Percentiles rank a stretch among this genome's conserved stretches.
phyloP scores from a whole-genome alignment of 176 grass and related monocot species.

The Rhynchospora tenuis region DNA sequence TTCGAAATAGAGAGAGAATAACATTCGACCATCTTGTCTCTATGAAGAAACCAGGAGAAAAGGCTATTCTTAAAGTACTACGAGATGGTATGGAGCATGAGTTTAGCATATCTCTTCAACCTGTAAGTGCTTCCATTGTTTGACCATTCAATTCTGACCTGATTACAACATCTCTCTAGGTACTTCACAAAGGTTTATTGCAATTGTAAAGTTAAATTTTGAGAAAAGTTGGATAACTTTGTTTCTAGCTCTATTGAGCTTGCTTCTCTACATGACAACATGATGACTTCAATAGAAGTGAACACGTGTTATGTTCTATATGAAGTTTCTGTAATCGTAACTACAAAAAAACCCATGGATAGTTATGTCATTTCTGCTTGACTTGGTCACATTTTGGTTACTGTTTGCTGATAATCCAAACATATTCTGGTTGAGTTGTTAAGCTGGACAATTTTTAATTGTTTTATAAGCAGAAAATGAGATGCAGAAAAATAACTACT shows the following conservation, averaged over 20 bases:
- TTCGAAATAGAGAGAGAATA: conserved; percentile 98
- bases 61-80: conserved; percentile 58
- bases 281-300: neutral
- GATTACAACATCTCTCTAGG: neutral
- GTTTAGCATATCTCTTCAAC: conserved; percentile 57
- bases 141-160: conserved; percentile 15
- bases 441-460: too few species aligned
- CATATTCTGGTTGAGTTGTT: neutral
- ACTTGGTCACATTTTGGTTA: neutral
- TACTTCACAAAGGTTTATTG: neutral
- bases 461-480: neutral
- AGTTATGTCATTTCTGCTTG: neutral
- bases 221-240: neutral
- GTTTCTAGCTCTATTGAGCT: neutral
- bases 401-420: neutral
- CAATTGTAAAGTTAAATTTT: neutral
- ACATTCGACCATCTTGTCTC: conserved; percentile 97
- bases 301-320: neutral
- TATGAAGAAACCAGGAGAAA: conserved; percentile 95
- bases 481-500: neutral
- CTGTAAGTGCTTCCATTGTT: conserved; percentile 46
- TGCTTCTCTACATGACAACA: neutral
- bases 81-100: conserved; percentile 79
- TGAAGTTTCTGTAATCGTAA: neutral
- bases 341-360: neutral